Conservation (phyloP, 441 rosid genomes). For the Gossypium gossypioides region DNA sequence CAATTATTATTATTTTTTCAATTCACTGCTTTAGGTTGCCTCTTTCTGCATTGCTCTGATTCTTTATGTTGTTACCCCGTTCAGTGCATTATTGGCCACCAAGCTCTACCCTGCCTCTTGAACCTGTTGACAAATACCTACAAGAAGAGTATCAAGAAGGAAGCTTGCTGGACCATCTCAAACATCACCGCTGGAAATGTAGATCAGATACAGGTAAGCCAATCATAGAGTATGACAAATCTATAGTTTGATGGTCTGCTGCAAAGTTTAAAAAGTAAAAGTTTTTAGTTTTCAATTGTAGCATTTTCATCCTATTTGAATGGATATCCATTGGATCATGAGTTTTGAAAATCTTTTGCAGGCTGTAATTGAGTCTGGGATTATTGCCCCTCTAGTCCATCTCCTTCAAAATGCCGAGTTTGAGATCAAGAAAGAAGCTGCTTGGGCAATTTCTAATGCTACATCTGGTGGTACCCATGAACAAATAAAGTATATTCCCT, state of each 20-base stretch:
- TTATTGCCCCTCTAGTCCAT: constrained; percentile 26
- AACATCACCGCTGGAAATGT: constrained; percentile 55
- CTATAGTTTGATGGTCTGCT: background rate
- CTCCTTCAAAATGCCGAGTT: constrained; percentile 41
- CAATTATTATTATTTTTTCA: background rate
- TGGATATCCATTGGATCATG: background rate
- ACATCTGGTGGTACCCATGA: constrained; percentile 49
- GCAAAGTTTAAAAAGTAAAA: background rate
- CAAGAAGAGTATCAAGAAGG: constrained; percentile 61
- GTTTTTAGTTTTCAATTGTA: background rate
- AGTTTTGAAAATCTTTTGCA: constrained; percentile 14
- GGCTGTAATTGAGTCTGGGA: constrained; percentile 42
- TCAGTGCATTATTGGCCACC: constrained; percentile 35
- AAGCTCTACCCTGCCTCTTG: constrained; percentile 38
- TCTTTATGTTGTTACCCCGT: constrained; percentile 6
- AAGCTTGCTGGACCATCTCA: constrained; percentile 61
- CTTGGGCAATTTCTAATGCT: constrained; percentile 53
- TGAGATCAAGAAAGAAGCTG: constrained; percentile 54
- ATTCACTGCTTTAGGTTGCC: constrained; percentile 9
- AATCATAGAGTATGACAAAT: background rate
- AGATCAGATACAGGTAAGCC: constrained; percentile 50
- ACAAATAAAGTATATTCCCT: constrained; percentile 38
- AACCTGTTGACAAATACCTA: constrained; percentile 28
- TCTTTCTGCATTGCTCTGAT: constrained; percentile 12
- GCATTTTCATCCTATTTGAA: background rate